Base-by-base conservation (phyloP, 192 early-diverging fungal genomes). In the Coemansia sp. region DNA sequence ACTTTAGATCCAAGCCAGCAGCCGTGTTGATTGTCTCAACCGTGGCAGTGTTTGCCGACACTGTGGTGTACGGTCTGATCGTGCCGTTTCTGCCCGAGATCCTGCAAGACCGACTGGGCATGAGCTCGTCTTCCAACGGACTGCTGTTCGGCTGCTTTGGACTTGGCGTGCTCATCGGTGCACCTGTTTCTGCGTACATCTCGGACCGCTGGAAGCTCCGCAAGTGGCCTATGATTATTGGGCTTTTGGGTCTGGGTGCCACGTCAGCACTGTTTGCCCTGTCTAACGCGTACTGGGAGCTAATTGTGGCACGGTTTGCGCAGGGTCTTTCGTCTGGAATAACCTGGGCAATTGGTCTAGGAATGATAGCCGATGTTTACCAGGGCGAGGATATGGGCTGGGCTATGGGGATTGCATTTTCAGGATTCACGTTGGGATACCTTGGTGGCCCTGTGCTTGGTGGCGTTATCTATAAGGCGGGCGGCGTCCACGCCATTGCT, bases 271-370 rank as follows among this genome's bases (percentile, higher is more conserved):
- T 85, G 23, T 90, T 93, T 78, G 85, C 85, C 4, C 45, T 87
- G 27, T 82, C 88, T 12, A 82, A 76, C 55, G 83, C 85, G 12
- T 90, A 86, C 65, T 84, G 81, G 78, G 81, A 86, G 57, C 81
- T 93, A 2, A 75, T 90, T 1, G 20, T 89, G 1, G 91, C 89
- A 3, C 80, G 91, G 27, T 66, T 93, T 22, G 85, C 85, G 2
- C 89, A 91, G 62, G 91, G 91, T 57, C 68, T 87, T 22, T 81
- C 91, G 4, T 89, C 88, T 41, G 91, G 88, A 37, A 87, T 88
- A 19, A 86, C 86, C 20, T 91, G 89, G 88, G 85, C 90, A 4
- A 83, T 90, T 50, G 86, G 86, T 4, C 74, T 90, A 24, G 87
- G 85, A 18, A 86, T 90, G 86, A 67, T 92, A 14, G 88, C 89